These are phyloP conservation scores for Dendrobium nobile DNA, from an alignment of 106 monocot genomes.

Conservation along the genomic window DNA sequence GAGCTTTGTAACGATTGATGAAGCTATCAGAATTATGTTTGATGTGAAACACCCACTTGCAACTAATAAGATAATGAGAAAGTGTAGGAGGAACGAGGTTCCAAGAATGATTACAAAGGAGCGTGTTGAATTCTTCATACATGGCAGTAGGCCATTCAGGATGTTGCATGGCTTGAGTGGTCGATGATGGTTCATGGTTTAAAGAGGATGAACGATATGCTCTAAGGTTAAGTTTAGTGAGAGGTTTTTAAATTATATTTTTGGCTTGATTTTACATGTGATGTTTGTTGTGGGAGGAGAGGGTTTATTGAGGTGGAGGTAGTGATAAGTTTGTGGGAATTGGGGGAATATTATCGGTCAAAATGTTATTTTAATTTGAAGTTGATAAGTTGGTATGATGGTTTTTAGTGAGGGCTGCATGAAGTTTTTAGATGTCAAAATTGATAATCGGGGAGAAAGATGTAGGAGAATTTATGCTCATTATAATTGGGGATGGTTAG, in stretches of 20 bases:
- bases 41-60: not conserved
- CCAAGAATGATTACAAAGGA: not conserved
- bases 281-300: too few species aligned
- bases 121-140: not conserved
- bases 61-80: not conserved
- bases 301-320: too few species aligned
- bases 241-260: not conserved
- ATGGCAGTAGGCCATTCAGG: not conserved
- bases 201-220: not conserved
- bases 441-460: too few species aligned
- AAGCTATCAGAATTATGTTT: not conserved
- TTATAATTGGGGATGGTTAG: too few species aligned
- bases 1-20: not conserved
- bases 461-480: too few species aligned
- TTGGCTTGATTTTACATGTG: too few species aligned
- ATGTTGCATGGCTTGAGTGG: not conserved
- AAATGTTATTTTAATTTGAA: too few species aligned
- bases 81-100: not conserved
- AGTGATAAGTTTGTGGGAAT: too few species aligned
- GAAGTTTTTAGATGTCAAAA: too few species aligned
- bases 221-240: not conserved
- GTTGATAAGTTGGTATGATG: too few species aligned
- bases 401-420: too few species aligned
- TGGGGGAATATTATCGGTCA: too few species aligned
- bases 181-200: not conserved